These are phyloP conservation scores for Trichoderma lentiforme DNA, from an alignment of 2,329 filamentous ascomycete genomes.

Conservation along the genomic window DNA sequence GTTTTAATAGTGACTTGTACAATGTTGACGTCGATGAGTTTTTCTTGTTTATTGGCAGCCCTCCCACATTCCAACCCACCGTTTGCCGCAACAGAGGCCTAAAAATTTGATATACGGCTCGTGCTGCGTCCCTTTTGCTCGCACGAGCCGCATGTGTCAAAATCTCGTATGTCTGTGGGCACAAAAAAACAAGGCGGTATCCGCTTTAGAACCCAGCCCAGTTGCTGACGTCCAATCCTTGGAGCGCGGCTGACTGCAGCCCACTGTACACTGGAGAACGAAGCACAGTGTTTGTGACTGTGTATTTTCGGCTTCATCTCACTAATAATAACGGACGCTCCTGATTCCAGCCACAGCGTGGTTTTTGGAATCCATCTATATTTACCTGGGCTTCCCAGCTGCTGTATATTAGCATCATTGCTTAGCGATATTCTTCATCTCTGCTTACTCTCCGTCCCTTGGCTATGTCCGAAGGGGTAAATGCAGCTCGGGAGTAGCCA, in stretches of 20 bases:
- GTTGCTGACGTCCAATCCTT: constrained; percentile 19
- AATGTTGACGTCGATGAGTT: not conserved
- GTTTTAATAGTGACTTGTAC: not conserved
- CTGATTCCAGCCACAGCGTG: constrained; percentile 10
- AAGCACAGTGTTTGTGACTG: not conserved
- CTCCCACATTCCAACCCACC: not conserved
- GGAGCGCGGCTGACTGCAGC: constrained; percentile 17
- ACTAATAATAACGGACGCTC: constrained; percentile 5
- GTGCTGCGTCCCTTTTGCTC: not conserved
- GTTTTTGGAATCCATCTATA: not conserved
- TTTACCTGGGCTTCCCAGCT: not conserved
- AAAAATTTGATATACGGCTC: not conserved
- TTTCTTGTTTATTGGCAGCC: not conserved
- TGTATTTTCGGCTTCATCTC: not conserved
- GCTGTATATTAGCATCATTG: not conserved
- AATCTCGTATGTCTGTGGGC: constrained; percentile 9
- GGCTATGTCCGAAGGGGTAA: not conserved
- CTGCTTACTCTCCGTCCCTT: not conserved
- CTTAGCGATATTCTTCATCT: constrained; percentile 8
- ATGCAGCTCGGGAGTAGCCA: not conserved
- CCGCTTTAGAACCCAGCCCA: constrained; percentile 16
- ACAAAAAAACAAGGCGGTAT: constrained; percentile 10
- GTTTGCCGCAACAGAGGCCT: not conserved
- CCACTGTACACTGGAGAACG: constrained; percentile 6
- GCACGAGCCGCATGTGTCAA: constrained; percentile 10